Base-by-base conservation (phyloP, 2,329 filamentous ascomycete genomes). In the Claviceps cyperi region DNA sequence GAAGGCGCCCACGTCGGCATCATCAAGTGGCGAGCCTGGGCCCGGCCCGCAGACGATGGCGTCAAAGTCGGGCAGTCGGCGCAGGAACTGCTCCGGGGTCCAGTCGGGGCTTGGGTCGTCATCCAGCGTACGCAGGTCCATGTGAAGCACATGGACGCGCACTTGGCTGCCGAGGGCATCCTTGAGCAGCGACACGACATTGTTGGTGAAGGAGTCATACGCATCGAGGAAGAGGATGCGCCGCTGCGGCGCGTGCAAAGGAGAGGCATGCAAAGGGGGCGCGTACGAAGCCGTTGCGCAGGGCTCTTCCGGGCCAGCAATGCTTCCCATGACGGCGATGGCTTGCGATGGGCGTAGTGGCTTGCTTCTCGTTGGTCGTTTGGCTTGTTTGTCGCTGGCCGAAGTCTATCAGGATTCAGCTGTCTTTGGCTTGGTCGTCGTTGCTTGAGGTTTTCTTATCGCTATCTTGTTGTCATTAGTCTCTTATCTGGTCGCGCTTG, bases 201-300 rank as follows among this genome's bases (percentile, higher is more conserved):
- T 97, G 69, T 94, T 90, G 50, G 89, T 87, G 68, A 96, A 98
- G 41, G 90, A 96, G 70, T 98, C 92, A 67, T 94, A 94, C 54
- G 91, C 90, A 65, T 97, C 92, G 57, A 98, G 75, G 68, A 94
- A 95, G 55, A 97, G 78, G 54, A 97, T 84, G 53, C 71, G 71
- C 50, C 54, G 61, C 50, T 52, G 44, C 14, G 19, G 15, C 39
- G 9, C 9, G 14, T 32, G 28, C 28, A 32, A 32, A 32, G 37
- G 36, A 2, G n/a, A 2, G 14, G 5, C 36, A 38, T n/a, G 8
- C 15, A 38, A 32, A 32, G 9, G 9, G 11, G 28, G 28, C 28
- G 28, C 9, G 28, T 32, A 32, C 28, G 28, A 32, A 32, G 28
- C 28, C 8, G 28, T 32, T 9, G 28, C 28, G 9, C 28, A 32